A percentile compares a stretch with the other conserved stretches of the same genome.
Evolutionary conservation across 768 basidiomycete genomes (phyloP).

Genomic region (Hypsizygus marmoreus): DNA sequence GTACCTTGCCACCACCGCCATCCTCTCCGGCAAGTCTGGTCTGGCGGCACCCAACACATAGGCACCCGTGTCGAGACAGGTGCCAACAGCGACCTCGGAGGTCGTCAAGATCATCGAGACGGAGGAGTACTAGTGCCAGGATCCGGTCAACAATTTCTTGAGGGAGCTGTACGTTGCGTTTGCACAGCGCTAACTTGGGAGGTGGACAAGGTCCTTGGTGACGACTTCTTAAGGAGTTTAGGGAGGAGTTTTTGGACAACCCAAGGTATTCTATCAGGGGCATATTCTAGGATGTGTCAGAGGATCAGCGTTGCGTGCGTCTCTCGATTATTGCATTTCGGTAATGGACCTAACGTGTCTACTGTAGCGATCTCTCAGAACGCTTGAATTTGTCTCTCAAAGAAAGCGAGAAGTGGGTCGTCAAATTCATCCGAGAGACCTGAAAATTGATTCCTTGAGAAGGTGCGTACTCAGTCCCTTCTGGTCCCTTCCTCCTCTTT

Average conservation of each 20-base stretch:
- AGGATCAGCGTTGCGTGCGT: constrained; percentile 80
- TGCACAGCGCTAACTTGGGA: constrained; percentile 77
- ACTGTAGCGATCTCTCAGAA: constrained; percentile 79
- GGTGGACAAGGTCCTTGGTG: constrained; percentile 78
- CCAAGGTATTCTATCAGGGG: constrained; percentile 95
- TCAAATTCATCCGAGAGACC: constrained; percentile 96
- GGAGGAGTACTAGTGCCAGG: constrained; percentile 93
- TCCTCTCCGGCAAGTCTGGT: constrained; percentile 83
- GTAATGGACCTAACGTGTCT: too few relatives aligned
- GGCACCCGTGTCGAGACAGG: constrained; percentile 58
- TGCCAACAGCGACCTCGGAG: constrained; percentile 84
- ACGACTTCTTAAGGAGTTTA: too few relatives aligned
- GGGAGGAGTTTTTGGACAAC: constrained; percentile 95
- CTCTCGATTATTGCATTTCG: not conserved
- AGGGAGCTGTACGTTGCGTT: constrained; percentile 93
- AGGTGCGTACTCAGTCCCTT: constrained; percentile 46
- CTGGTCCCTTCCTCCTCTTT: not conserved
- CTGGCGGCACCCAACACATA: constrained; percentile 45
- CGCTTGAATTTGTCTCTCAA: constrained; percentile 87
- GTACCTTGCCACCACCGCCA: constrained; percentile 89
- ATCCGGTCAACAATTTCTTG: constrained; percentile 89
- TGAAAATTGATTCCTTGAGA: constrained; percentile 96
- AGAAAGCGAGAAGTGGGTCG: too few relatives aligned
- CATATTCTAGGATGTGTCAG: constrained; percentile 97
- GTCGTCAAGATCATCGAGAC: constrained; percentile 90